phyloP scores from a whole-genome alignment of 345 rosid species.

The Sisymbrium irio region DNA sequence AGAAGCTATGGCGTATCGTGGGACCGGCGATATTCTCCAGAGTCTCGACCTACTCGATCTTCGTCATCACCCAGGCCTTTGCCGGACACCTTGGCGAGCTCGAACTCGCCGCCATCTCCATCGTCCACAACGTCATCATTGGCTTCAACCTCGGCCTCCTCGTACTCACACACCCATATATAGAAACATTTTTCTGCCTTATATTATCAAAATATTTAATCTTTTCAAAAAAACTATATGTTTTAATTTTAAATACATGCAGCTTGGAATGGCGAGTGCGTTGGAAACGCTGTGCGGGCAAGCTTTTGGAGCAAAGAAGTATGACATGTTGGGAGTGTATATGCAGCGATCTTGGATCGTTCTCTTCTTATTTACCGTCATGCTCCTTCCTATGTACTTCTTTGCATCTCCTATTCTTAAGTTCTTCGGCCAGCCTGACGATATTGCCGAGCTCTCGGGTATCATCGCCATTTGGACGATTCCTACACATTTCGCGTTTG shows the following conservation, averaged over 20 bases:
- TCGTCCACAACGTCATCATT: constrained; percentile 55
- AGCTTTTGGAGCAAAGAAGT: constrained; percentile 71
- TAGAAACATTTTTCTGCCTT: background rate
- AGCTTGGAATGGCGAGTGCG: constrained; percentile 84
- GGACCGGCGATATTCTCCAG: constrained; percentile 60
- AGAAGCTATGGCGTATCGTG: constrained; percentile 57
- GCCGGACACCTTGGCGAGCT: constrained; percentile 87
- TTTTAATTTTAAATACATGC: background rate
- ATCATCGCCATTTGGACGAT: constrained; percentile 47
- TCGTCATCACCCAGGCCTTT: constrained; percentile 56
- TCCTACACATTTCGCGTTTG: constrained; percentile 78
- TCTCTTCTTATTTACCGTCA: constrained; percentile 45
- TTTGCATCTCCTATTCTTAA: constrained; percentile 55
- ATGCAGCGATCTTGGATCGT: constrained; percentile 81
- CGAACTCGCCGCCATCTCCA: constrained; percentile 77
- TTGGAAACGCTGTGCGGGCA: constrained; percentile 41
- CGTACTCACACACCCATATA: constrained; percentile 34
- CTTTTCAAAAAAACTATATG: background rate
- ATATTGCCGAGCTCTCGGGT: constrained; percentile 62
- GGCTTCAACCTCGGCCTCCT: constrained; percentile 77
- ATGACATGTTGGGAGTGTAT: constrained; percentile 69
- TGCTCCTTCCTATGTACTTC: constrained; percentile 54
- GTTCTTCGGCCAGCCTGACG: constrained; percentile 64
- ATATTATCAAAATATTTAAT: background rate
- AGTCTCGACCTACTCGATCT: constrained; percentile 41